These are phyloP conservation scores for Penstemon davidsonii DNA, from an alignment of 257 asterid species.

Conservation along the genomic window DNA sequence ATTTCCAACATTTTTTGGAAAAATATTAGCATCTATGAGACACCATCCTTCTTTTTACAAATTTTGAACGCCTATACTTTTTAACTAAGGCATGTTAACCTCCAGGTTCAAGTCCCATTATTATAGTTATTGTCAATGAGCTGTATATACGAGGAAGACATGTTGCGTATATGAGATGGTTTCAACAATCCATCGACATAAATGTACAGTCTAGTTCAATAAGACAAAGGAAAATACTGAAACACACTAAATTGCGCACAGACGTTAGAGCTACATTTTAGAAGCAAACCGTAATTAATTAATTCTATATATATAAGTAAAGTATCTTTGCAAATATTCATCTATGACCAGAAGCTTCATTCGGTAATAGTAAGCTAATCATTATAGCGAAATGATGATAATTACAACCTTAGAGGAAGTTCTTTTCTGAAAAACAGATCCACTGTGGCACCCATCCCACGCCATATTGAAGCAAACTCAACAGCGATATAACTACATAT, in stretches of 20 bases:
- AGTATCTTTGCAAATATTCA: not conserved
- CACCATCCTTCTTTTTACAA: too few species aligned
- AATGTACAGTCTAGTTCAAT: not conserved
- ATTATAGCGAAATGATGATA: slow-evolving; percentile 8
- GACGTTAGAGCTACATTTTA: not conserved
- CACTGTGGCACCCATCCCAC: slow-evolving; percentile 94
- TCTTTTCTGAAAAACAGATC: slow-evolving; percentile 88
- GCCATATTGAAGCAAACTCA: slow-evolving; percentile 99
- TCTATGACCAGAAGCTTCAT: slow-evolving; percentile 2
- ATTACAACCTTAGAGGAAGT: slow-evolving; percentile 84
- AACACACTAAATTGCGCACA: not conserved
- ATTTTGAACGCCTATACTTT: too few species aligned
- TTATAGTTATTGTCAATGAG: too few species aligned
- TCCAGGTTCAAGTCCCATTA: slow-evolving; percentile 1
- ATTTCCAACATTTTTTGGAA: too few species aligned
- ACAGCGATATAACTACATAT: slow-evolving; percentile 86
- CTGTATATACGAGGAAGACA: too few species aligned
- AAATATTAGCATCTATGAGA: too few species aligned
- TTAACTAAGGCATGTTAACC: not conserved
- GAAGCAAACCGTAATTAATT: not conserved
- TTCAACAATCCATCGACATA: not conserved
- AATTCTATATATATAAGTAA: not conserved
- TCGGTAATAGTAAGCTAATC: slow-evolving; percentile 17
- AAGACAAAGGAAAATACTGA: not conserved
- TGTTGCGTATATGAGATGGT: not conserved